A percentile compares a stretch with the other conserved stretches of the same genome.
These are phyloP conservation scores for Syzygium aromaticum DNA, from an alignment of 345 rosid species.

Conservation along the genomic window DNA sequence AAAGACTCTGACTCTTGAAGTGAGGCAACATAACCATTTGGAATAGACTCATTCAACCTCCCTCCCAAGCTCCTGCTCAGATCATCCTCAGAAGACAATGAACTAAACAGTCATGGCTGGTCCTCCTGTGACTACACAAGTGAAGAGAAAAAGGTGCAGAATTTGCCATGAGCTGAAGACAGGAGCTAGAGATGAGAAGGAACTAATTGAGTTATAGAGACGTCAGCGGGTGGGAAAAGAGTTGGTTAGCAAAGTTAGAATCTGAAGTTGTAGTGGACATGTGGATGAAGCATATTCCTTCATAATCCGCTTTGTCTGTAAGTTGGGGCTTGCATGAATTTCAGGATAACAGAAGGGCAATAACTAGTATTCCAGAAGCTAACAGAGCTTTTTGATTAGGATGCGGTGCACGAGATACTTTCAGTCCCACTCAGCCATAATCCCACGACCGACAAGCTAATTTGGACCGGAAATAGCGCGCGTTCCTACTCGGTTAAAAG, in stretches of 20 bases:
- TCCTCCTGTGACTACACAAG: background rate
- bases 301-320: background rate
- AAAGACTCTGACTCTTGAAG: background rate
- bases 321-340: background rate
- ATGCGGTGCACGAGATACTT: no score
- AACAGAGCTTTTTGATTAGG: no score
- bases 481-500: no score
- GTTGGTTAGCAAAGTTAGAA: background rate
- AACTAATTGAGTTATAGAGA: background rate
- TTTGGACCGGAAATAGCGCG: no score
- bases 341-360: background rate
- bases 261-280: background rate
- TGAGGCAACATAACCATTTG: background rate
- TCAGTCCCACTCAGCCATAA: no score
- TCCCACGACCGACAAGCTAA: no score
- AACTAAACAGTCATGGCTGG: background rate
- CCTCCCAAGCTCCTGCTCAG: background rate
- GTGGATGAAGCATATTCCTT: background rate
- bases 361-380: accelerated
- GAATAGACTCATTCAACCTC: background rate
- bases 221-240: background rate
- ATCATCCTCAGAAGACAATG: conserved; percentile 1
- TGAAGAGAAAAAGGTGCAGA: background rate
- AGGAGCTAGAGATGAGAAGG: no score
- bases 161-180: background rate